These are phyloP conservation scores for Aspergillus hortae DNA, from an alignment of 2,329 filamentous ascomycete species.

Conservation along the genomic window DNA sequence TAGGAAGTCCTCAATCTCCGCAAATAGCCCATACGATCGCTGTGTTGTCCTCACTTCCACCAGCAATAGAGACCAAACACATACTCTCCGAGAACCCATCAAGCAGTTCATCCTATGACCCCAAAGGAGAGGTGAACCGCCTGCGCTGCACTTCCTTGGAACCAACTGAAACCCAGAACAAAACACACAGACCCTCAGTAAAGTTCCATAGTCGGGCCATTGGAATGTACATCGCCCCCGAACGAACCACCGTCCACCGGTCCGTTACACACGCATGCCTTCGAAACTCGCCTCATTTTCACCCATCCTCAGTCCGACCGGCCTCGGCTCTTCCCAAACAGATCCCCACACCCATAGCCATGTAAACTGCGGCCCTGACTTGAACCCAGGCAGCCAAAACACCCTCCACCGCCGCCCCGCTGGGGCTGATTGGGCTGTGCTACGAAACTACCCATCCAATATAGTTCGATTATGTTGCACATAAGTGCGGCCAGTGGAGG, in stretches of 20 bases:
- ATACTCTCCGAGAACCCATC: not conserved
- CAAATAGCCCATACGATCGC: too few species aligned
- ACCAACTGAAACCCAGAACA: not conserved
- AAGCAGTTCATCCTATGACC: not conserved
- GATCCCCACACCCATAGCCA: slow-evolving; percentile 1
- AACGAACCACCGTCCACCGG: not conserved
- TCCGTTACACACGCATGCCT: not conserved
- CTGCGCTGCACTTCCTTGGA: not conserved
- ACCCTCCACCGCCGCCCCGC: not conserved
- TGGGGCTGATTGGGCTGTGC: not conserved
- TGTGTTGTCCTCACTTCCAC: not conserved
- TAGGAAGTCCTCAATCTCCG: not conserved
- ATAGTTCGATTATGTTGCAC: slow-evolving; percentile 8
- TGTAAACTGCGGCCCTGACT: not conserved
- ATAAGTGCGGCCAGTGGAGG: slow-evolving; percentile 12
- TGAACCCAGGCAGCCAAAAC: not conserved
- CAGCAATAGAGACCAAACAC: not conserved
- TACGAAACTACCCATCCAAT: not conserved
- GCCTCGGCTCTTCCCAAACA: not conserved
- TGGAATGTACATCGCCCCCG: slow-evolving; percentile 6
- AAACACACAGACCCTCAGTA: not conserved
- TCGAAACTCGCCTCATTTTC: not conserved
- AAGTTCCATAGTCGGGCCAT: slow-evolving; percentile 6
- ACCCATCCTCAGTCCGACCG: not conserved
- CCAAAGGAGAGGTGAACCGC: not conserved